Percentiles rank a stretch among this genome's conserved stretches.
These are phyloP conservation scores for Corchorus olitorius DNA, from an alignment of 345 rosid genomes.

Conservation along the genomic window DNA sequence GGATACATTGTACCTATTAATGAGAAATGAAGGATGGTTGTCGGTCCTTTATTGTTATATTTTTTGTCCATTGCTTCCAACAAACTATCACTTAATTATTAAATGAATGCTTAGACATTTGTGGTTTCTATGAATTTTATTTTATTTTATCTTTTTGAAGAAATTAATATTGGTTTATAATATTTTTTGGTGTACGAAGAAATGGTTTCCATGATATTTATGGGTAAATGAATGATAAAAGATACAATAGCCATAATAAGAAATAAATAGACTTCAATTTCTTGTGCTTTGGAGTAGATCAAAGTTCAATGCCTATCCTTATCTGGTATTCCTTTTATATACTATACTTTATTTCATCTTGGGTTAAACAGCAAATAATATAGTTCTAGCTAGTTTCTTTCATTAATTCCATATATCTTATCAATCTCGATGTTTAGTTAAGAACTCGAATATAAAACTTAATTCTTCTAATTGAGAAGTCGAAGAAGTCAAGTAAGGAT, in stretches of 20 bases:
- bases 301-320: neutral
- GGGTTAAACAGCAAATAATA: neutral
- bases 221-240: neutral
- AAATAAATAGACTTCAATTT: neutral
- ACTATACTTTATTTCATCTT: neutral
- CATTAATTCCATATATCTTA: no score
- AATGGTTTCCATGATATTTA: neutral
- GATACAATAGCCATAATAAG: neutral
- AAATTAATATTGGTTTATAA: no score
- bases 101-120: neutral
- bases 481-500: no score
- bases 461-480: no score
- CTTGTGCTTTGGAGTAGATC: neutral
- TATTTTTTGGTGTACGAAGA: no score
- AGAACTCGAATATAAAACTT: neutral
- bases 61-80: neutral
- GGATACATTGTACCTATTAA: constrained; percentile 17
- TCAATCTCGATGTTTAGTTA: neutral
- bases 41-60: neutral
- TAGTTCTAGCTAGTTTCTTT: neutral
- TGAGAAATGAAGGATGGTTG: neutral
- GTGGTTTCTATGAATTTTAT: neutral
- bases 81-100: neutral
- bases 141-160: no score
- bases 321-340: neutral